phyloP scores from a whole-genome alignment of 192 early-diverging fungal species.

The Rhizoclosmatium globosum region DNA sequence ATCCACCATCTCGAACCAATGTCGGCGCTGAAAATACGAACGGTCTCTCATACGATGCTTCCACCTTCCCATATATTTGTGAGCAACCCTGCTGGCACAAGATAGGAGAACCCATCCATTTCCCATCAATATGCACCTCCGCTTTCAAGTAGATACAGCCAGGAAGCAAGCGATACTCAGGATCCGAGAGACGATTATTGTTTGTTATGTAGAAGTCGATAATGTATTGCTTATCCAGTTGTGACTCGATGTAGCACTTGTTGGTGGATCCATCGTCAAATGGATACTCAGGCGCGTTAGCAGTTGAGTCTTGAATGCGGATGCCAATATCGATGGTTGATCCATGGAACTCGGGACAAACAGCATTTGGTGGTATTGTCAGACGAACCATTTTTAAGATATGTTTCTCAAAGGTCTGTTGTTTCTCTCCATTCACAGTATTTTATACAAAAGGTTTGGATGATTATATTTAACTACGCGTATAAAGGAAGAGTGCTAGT shows the following conservation, averaged over 20 bases:
- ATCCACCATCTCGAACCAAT: background rate
- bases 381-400: background rate
- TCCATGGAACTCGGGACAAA: background rate
- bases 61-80: no score
- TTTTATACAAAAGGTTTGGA: no score
- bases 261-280: background rate
- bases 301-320: background rate
- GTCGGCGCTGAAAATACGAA: conserved; percentile 7
- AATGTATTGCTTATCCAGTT: background rate
- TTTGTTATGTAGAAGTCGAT: background rate
- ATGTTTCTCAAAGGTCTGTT: no score
- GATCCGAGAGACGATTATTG: background rate
- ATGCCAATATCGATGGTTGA: background rate
- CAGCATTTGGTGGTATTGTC: background rate
- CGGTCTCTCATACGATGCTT: no score
- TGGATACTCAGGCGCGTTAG: conserved; percentile 3
- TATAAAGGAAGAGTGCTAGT: no score
- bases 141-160: background rate
- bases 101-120: no score
- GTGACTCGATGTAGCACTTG: background rate
- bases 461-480: no score
- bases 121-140: conserved; percentile 1
- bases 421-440: no score
- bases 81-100: background rate
- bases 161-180: background rate